These are phyloP conservation scores for Tetrahymena thermophila DNA, from an alignment of 73 alveolate species.

Conservation along the genomic window DNA sequence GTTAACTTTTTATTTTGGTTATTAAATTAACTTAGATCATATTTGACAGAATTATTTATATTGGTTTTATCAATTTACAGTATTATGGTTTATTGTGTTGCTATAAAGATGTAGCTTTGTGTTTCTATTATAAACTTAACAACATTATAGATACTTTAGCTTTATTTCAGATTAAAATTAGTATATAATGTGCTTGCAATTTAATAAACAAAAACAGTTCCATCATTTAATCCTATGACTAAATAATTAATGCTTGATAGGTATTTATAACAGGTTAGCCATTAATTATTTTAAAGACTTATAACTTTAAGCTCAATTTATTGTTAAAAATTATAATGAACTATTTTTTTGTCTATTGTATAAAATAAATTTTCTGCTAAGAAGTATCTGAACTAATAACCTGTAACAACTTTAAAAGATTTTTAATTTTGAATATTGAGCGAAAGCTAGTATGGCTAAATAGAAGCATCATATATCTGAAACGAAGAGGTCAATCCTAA, in stretches of 20 bases:
- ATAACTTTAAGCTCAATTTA: neutral
- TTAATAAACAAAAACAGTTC: neutral
- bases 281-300: neutral
- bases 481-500: neutral
- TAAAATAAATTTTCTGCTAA: neutral
- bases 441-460: neutral
- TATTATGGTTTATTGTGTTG: neutral
- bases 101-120: neutral
- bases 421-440: neutral
- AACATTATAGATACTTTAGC: neutral
- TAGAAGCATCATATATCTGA: neutral
- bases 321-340: neutral
- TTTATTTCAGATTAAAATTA: neutral
- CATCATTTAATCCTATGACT: neutral
- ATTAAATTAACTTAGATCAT: neutral
- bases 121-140: neutral
- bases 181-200: neutral
- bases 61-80: neutral
- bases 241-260: neutral
- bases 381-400: neutral
- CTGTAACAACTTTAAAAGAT: neutral
- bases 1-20: neutral
- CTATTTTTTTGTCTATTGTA: neutral
- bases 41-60: neutral
- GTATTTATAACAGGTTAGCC: neutral